Conservation (phyloP, 176 grass and related monocot species). For the Cocos nucifera region DNA sequence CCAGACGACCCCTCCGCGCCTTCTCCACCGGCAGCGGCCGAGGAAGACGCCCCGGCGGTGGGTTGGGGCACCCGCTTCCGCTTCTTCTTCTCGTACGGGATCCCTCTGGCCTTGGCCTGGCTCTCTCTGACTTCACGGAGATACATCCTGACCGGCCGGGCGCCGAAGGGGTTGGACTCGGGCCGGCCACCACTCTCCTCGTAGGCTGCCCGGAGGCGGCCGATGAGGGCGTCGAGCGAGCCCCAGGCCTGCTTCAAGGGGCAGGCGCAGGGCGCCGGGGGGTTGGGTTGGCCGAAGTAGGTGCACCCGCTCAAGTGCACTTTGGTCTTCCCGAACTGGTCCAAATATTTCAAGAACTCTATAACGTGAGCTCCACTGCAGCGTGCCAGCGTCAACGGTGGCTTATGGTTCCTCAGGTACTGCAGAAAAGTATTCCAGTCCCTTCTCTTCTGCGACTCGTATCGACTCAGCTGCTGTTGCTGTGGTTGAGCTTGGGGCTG, state of each 20-base stretch:
- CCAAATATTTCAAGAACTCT: constrained; percentile 18
- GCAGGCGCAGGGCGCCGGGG: constrained; percentile 15
- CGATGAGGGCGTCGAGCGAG: constrained; percentile 15
- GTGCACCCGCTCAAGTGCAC: constrained; percentile 8
- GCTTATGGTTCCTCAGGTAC: constrained; percentile 14
- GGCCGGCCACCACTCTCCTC: constrained; percentile 14
- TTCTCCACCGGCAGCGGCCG: not conserved
- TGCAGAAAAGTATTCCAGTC: constrained; percentile 21
- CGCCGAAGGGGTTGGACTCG: constrained; percentile 18
- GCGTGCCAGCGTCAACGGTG: constrained; percentile 4
- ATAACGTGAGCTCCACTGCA: constrained; percentile 16
- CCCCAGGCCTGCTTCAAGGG: constrained; percentile 15
- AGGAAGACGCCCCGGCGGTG: not conserved
- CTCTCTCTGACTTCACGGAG: constrained; percentile 6
- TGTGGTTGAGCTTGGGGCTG: not conserved
- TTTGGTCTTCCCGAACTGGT: constrained; percentile 22
- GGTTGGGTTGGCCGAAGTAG: constrained; percentile 6
- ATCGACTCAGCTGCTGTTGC: constrained; percentile 4
- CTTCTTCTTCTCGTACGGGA: constrained; percentile 17
- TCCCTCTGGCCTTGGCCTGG: constrained; percentile 13
- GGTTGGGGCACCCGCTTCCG: not conserved
- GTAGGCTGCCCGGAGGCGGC: constrained; percentile 18
- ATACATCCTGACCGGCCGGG: not conserved
- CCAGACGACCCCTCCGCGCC: not conserved
- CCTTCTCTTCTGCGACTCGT: constrained; percentile 16